Evolutionary conservation across 305 asterid genomes (phyloP).

Genomic region (Caryopteris hybrid): DNA sequence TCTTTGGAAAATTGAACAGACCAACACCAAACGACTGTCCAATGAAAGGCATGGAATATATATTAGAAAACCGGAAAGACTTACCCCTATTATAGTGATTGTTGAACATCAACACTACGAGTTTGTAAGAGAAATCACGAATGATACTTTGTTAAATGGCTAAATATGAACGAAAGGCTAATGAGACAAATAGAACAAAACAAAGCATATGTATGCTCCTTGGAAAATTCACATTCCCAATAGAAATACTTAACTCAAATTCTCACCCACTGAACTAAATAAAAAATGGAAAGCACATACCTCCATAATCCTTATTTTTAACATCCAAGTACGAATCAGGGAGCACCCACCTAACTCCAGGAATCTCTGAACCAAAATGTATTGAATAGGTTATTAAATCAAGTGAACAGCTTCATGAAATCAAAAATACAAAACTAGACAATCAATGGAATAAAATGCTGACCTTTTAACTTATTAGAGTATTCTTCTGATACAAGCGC

Average conservation of each 20-base stretch:
- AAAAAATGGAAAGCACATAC: slow-evolving; percentile 29
- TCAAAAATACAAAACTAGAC: not conserved
- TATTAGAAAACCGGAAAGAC: not conserved
- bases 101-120: not conserved
- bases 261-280: not conserved
- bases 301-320: slow-evolving; percentile 91
- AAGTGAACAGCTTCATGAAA: not conserved
- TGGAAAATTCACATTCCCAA: not conserved
- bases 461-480: slow-evolving; percentile 82
- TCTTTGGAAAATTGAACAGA: too few species aligned
- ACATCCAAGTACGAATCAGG: slow-evolving; percentile 98
- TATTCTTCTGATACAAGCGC: slow-evolving; percentile 89
- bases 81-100: not conserved
- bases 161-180: not conserved
- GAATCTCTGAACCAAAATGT: slow-evolving; percentile 52
- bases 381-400: not conserved
- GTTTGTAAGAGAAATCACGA: not conserved
- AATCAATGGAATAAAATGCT: not conserved
- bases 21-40: too few species aligned
- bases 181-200: not conserved
- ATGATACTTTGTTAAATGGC: not conserved
- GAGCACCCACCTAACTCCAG: slow-evolving; percentile 87
- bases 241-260: not conserved
- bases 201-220: not conserved
- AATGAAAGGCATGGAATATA: not conserved